Evolutionary conservation across 176 grass and related monocot genomes (phyloP).

Genomic region (Aegilops bicornis): DNA sequence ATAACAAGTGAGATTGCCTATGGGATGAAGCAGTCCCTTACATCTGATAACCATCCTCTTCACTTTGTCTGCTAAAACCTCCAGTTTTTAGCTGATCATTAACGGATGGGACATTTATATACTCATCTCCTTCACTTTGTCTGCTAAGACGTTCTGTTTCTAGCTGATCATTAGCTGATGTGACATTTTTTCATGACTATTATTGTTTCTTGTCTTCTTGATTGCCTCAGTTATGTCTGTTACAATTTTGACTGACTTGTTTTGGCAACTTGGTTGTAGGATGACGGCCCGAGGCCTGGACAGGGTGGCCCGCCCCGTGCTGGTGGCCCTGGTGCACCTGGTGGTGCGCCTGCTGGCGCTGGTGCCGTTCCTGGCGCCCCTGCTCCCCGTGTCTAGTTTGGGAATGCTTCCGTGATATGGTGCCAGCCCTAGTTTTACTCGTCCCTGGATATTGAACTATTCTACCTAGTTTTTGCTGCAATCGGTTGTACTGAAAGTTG

Average conservation of each 20-base stretch:
- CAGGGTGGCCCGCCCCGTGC: conserved; percentile 41
- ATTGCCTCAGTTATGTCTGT: not conserved
- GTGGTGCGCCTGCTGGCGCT: conserved; percentile 29
- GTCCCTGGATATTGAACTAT: not conserved
- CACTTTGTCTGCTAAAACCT: conserved; percentile 49
- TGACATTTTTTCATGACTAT: not conserved
- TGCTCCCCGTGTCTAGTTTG: not conserved
- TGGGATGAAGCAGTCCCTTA: conserved; percentile 47
- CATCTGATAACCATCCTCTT: conserved; percentile 21
- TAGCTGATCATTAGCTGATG: conserved; percentile 45
- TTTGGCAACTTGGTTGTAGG: conserved; percentile 14
- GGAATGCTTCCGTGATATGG: not conserved
- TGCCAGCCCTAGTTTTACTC: not conserved
- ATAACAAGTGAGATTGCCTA: not conserved
- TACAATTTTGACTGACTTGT: not conserved
- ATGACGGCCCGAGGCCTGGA: conserved; percentile 35
- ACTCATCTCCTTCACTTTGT: conserved; percentile 10
- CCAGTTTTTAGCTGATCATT: conserved; percentile 43
- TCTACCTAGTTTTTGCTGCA: conserved; percentile 8
- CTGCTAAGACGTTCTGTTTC: conserved; percentile 16
- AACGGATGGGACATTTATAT: conserved; percentile 29
- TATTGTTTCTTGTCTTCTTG: not conserved
- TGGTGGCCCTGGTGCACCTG: conserved; percentile 6
- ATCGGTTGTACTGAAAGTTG: not conserved
- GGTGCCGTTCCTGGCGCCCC: not conserved